Percentiles rank a stretch among this genome's conserved stretches.
Conservation (phyloP, 495 filamentous ascomycete genomes). For the Penicillium cinerascens region DNA sequence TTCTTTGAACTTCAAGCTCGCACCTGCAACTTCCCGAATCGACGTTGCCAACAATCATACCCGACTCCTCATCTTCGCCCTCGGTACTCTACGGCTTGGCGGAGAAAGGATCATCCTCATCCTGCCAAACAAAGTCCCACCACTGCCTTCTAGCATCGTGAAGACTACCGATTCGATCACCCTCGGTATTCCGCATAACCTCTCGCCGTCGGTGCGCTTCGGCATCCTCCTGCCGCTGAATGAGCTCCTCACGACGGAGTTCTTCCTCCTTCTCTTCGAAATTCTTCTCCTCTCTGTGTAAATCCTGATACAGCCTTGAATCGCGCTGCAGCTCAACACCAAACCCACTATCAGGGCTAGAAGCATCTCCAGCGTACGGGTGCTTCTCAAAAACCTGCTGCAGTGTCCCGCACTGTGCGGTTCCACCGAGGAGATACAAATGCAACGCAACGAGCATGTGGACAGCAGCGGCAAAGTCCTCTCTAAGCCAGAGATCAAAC, state of each 20-base stretch:
- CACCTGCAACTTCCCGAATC: not conserved
- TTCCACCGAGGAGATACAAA: constrained; percentile 30
- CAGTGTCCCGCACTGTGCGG: constrained; percentile 23
- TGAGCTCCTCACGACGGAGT: not conserved
- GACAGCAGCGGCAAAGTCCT: constrained; percentile 18
- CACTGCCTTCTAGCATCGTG: constrained; percentile 15
- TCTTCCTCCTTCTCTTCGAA: constrained; percentile 8
- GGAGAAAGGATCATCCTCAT: constrained; percentile 9
- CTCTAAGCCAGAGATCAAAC: constrained; percentile 27
- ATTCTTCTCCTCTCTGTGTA: constrained; percentile 1
- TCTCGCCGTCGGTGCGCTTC: not conserved
- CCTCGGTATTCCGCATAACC: not conserved
- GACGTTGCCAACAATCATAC: not conserved
- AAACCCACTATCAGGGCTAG: not conserved
- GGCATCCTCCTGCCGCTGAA: constrained; percentile 7
- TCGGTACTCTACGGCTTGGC: constrained; percentile 2
- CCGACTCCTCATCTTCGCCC: not conserved
- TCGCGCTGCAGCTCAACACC: constrained; percentile 5
- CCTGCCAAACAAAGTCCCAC: constrained; percentile 32
- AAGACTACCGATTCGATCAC: constrained; percentile 15
- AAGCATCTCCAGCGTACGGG: constrained; percentile 7
- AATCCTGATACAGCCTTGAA: not conserved
- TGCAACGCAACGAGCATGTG: constrained; percentile 19
- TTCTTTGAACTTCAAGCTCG: too few species aligned
- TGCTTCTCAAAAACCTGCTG: constrained; percentile 20